These are phyloP conservation scores for Mariannaea elegans DNA, from an alignment of 2,329 filamentous ascomycete species.

Conservation along the genomic window DNA sequence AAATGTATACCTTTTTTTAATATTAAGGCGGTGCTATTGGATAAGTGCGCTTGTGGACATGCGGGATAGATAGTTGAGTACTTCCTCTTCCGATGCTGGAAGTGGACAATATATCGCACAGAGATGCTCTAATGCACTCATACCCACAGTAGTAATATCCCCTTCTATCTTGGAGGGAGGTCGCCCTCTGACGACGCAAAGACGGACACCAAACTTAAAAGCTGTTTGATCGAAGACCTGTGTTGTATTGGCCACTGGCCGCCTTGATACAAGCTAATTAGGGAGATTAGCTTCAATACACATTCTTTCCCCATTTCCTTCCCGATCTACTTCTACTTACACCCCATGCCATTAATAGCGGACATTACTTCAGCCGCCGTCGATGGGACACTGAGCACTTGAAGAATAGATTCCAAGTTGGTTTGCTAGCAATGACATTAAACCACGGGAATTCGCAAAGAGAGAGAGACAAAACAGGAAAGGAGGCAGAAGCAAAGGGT, in stretches of 20 bases:
- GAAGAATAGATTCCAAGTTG: conserved; percentile 27
- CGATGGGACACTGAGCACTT: conserved; percentile 30
- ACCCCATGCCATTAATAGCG: background rate
- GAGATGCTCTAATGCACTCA: background rate
- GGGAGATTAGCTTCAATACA: too few relatives aligned
- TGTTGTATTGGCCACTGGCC: too few relatives aligned
- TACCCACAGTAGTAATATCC: background rate
- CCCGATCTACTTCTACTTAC: too few relatives aligned
- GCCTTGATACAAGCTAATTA: too few relatives aligned
- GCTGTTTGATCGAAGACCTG: too few relatives aligned
- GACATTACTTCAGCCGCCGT: too few relatives aligned
- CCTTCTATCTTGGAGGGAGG: background rate
- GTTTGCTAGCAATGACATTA: too few relatives aligned
- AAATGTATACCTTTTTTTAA: background rate
- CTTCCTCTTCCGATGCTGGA: background rate
- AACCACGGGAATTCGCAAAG: too few relatives aligned
- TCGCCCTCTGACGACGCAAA: background rate
- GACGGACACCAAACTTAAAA: background rate
- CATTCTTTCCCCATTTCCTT: too few relatives aligned
- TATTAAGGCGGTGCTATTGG: background rate
- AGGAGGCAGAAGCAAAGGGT: too few relatives aligned
- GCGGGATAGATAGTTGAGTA: background rate
- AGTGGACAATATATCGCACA: background rate
- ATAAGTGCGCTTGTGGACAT: background rate
- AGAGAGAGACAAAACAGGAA: too few relatives aligned